These are phyloP conservation scores for Colletotrichum tofieldiae DNA, from an alignment of 2,329 filamentous ascomycete genomes.

Conservation along the genomic window DNA sequence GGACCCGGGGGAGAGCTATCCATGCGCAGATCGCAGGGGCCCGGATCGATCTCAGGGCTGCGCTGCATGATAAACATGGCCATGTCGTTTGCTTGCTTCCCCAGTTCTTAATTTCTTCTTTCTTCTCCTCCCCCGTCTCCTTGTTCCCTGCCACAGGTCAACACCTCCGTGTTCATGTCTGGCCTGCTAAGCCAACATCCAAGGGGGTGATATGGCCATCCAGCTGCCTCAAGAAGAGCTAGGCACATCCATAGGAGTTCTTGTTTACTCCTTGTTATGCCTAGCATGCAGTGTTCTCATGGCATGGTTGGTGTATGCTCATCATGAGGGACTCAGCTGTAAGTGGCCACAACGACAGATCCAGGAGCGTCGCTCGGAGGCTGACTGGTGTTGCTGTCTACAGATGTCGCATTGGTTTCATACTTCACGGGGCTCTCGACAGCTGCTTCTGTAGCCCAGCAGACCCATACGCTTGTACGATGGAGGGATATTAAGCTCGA, in stretches of 20 bases:
- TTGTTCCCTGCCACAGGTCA: slow-evolving; percentile 29
- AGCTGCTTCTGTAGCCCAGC: slow-evolving; percentile 59
- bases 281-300: slow-evolving; percentile 51
- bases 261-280: slow-evolving; percentile 56
- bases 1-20: slow-evolving; percentile 3
- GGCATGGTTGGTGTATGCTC: slow-evolving; percentile 56
- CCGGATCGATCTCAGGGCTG: slow-evolving; percentile 32
- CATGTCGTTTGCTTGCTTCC: slow-evolving; percentile 28
- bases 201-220: slow-evolving; percentile 52
- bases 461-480: slow-evolving; percentile 57
- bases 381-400: slow-evolving; percentile 26
- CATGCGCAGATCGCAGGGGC: slow-evolving; percentile 38
- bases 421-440: slow-evolving; percentile 55
- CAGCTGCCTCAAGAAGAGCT: slow-evolving; percentile 54
- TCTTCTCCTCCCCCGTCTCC: slow-evolving; percentile 24
- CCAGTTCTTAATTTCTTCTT: slow-evolving; percentile 36
- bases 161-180: slow-evolving; percentile 38
- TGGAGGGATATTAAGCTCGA: slow-evolving; percentile 58
- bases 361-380: neutral
- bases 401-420: slow-evolving; percentile 59
- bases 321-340: slow-evolving; percentile 60
- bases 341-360: slow-evolving; percentile 44
- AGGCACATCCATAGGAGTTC: slow-evolving; percentile 52
- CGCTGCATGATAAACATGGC: slow-evolving; percentile 44
- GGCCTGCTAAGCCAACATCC: slow-evolving; percentile 20